Base-by-base conservation (phyloP, 352 stramenopile species). In the Globisporangium spinosum region DNA sequence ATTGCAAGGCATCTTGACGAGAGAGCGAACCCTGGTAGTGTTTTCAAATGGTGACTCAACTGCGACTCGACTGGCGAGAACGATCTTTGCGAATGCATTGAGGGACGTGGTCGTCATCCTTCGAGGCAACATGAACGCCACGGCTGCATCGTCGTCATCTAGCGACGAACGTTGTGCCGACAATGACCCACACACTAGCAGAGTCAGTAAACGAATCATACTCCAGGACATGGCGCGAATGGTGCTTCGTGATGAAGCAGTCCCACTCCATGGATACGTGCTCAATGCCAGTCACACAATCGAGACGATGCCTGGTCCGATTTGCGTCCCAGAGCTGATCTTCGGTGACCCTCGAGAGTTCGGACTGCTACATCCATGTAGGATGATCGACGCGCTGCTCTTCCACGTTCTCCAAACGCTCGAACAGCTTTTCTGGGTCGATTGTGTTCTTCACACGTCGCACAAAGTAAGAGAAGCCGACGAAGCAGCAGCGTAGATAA, bases 351-450 rank as follows among this genome's bases (percentile, higher is more conserved):
- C 83, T 7, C 22, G 62, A 3, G 49, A 53, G 1, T 69, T 58
- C 20, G 70, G 77, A 8, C 58, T 93, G 3, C 35, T 92, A 8
- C 84, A 93, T 69, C 81, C 87, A 12, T 89, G 75, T 69, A 65
- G 56, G 4, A 76, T 78, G 5, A 78, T 82, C n/a, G 71, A 82
- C 0, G 71, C 70, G n/a, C 67, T 94, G 35, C 27, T 94, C 13
- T 70, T 78, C 29, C 38, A 81, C 9, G 65, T 72, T 2, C 66
- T 92, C 17, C 68, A 86, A 43, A 89, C 78, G 1, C 70, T 89
- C 0, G 82, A 93, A 65, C 75, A 84, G 65, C 66, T 91, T 6
- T 77, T 89, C 15, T 73, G 82, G 2, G 72, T 91, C 27, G 84
- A 94, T 56, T 55, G 34, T 3, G 61, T 89, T 9, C 51, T 84